Base-by-base conservation (phyloP, 2,329 filamentous ascomycete genomes). In the Penicillium verrucosum region DNA sequence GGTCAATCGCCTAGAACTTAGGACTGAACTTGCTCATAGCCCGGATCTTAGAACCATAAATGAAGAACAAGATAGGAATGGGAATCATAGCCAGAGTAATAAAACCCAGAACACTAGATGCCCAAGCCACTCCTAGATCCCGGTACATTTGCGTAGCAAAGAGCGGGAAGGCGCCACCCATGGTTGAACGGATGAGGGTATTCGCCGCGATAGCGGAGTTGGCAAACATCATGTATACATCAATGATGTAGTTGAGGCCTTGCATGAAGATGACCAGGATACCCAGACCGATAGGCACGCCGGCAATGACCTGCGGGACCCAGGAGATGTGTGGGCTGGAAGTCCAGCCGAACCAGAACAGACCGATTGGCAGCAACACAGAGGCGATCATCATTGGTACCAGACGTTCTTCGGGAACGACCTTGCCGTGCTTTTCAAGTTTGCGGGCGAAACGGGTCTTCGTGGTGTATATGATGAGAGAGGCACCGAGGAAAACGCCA, bases 281-380 rank as follows among this genome's bases (percentile, higher is more conserved):
- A 3, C 74, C 74, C 54, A 76, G 70, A 1, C 79, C 80, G 16
- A 80, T 72, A 30, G 73, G 73, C 0, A 78, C 66, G 3, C 77
- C 77, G 5, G 77, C 71, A 5, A 80, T 67, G 0, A 78, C 77
- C 29, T 79, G 77, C 0, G 77, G 75, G 2, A 78, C 75, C 78
- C 77, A 81, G 11, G 68, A 72, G 38, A 79, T 73, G 25, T 69
- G 42, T 1, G 71, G 70, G 51, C 67, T 74, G 0, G 77, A 76
- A 0, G 75, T 74, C 80, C 80, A 82, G 5, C 74, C 78, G 56
- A 80, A 81, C 75, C 77, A 78, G 64, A 81, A 81, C n/a, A 81
- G 66, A 49, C 79, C 78, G 53, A 71, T 66, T 1, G 79, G 78
- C 4, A 82, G 65, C 4, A 77, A 55, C 9, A 77, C 60, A 0